Percentiles rank a stretch among this genome's conserved stretches.
These are phyloP conservation scores for Oldenlandia corymbosa DNA, from an alignment of 257 asterid genomes.

Conservation along the genomic window DNA sequence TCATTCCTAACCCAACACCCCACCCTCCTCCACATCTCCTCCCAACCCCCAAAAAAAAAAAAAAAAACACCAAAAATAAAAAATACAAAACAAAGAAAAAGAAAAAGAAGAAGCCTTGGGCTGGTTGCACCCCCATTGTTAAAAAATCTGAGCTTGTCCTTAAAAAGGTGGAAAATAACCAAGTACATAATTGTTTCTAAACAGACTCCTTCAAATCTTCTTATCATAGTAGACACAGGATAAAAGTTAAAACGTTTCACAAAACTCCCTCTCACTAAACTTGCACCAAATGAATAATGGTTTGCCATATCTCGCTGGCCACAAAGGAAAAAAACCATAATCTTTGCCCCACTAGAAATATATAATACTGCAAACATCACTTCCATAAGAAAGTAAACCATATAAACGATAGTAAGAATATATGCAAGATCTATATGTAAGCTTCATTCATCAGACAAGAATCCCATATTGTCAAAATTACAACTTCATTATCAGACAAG, in stretches of 20 bases:
- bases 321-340: neutral
- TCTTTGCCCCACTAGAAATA: neutral
- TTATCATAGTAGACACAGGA: neutral
- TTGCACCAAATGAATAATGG: neutral
- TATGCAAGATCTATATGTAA: neutral
- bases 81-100: no score
- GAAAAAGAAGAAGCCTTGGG: no score
- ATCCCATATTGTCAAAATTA: neutral
- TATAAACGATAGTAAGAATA: neutral
- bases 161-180: no score
- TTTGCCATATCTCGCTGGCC: neutral
- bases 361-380: neutral
- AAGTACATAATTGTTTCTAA: neutral
- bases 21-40: no score
- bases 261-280: neutral
- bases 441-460: neutral
- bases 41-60: no score
- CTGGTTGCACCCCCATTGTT: no score
- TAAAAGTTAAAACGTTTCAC: no score
- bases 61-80: no score
- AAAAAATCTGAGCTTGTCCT: no score
- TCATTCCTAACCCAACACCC: no score
- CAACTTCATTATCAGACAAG: neutral
- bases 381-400: neutral
- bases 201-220: neutral